Evolutionary conservation across 768 basidiomycete species (phyloP).

Genomic region (Cystobasidiopsis lactophilus): DNA sequence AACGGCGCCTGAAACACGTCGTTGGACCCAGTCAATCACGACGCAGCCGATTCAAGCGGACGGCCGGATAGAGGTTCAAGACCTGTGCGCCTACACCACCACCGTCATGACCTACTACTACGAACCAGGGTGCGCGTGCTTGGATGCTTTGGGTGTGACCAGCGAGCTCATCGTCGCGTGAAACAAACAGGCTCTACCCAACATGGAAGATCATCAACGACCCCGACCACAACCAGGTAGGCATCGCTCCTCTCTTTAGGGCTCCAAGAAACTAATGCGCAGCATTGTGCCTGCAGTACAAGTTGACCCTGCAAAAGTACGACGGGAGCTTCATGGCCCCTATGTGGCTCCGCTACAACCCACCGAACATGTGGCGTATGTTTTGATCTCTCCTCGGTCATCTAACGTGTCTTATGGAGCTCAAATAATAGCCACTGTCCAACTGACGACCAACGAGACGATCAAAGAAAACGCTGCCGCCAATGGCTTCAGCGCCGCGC

Average conservation of each 20-base stretch:
- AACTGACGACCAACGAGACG: neutral
- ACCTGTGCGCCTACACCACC: slow-evolving; percentile 69
- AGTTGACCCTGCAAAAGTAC: slow-evolving; percentile 53
- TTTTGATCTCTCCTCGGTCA: too few relatives aligned
- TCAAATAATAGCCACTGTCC: neutral
- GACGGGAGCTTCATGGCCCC: slow-evolving; percentile 60
- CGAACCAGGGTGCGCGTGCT: slow-evolving; percentile 34
- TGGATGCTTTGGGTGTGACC: neutral
- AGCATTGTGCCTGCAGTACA: too few relatives aligned
- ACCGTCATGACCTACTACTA: slow-evolving; percentile 74
- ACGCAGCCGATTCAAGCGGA: slow-evolving; percentile 48
- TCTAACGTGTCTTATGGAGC: too few relatives aligned
- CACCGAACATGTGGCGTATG: slow-evolving; percentile 1
- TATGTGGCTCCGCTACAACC: slow-evolving; percentile 29
- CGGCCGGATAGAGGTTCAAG: slow-evolving; percentile 84
- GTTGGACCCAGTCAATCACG: slow-evolving; percentile 7
- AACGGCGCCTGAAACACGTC: neutral
- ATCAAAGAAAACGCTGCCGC: neutral
- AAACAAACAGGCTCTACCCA: slow-evolving; percentile 25
- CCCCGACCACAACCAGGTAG: slow-evolving; percentile 22
- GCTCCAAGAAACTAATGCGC: too few relatives aligned
- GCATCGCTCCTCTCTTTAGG: too few relatives aligned
- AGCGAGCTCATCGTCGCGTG: neutral
- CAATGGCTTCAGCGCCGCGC: neutral
- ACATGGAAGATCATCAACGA: slow-evolving; percentile 57